Percentiles rank a stretch among this genome's conserved stretches.
Conservation (phyloP, 2,329 filamentous ascomycete genomes). For the Ophiosphaerella narmari region DNA sequence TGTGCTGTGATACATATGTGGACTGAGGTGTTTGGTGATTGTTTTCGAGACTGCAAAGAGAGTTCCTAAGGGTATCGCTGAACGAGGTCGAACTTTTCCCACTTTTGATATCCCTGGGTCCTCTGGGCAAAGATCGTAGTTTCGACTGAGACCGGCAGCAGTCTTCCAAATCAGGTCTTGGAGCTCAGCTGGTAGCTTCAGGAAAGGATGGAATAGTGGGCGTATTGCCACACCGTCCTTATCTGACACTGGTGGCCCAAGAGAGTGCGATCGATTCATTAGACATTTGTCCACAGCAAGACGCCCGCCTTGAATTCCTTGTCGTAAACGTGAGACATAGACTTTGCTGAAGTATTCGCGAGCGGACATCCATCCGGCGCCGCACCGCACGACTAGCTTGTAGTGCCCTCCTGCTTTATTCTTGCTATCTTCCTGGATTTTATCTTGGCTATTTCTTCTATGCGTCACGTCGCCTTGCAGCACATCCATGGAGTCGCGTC, state of each 20-base stretch:
- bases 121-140: slow-evolving; percentile 15
- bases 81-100: background rate
- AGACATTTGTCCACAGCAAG: slow-evolving; percentile 3
- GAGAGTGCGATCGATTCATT: slow-evolving; percentile 1
- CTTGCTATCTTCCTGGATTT: background rate
- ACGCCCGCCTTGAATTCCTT: background rate
- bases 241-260: slow-evolving; percentile 6
- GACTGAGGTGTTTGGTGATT: slow-evolving; percentile 21
- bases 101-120: background rate
- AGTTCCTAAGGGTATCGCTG: slow-evolving; percentile 16
- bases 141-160: slow-evolving; percentile 20
- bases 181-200: slow-evolving; percentile 30
- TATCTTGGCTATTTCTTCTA: background rate
- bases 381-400: slow-evolving; percentile 32
- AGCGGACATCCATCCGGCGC: slow-evolving; percentile 37
- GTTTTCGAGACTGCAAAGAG: slow-evolving; percentile 23
- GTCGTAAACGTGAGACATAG: slow-evolving; percentile 20
- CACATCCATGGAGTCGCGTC: slow-evolving; percentile 9
- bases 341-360: slow-evolving; percentile 35
- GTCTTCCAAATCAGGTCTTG: slow-evolving; percentile 33
- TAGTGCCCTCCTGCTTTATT: slow-evolving; percentile 14
- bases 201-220: slow-evolving; percentile 35
- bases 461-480: background rate
- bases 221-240: slow-evolving; percentile 30
- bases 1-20: slow-evolving; percentile 33